phyloP scores from a whole-genome alignment of 352 stramenopile species.

The Pythium vanterpoolii region DNA sequence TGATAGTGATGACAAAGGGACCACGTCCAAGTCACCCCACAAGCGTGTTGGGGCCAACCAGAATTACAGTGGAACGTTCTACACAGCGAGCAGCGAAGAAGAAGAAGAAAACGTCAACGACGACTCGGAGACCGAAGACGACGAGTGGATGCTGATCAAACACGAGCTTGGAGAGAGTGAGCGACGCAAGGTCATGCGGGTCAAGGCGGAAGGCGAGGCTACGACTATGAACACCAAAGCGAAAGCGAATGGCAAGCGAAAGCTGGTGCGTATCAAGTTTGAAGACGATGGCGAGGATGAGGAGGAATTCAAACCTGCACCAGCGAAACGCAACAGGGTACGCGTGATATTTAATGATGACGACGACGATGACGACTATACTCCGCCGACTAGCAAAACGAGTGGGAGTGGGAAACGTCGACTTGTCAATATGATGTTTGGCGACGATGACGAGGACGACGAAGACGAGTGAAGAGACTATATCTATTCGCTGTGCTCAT shows the following conservation, averaged over 20 bases:
- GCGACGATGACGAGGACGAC: neutral
- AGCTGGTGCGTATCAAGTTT: neutral
- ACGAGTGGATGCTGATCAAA: conserved; percentile 1
- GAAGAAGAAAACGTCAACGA: neutral
- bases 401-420: too few species aligned
- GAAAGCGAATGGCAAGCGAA: conserved; percentile 13
- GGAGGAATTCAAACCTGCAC: too few species aligned
- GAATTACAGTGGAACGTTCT: neutral
- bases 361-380: neutral
- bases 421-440: too few species aligned
- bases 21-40: neutral
- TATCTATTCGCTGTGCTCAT: too few species aligned
- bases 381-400: neutral
- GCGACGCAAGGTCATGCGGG: neutral
- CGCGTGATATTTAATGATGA: too few species aligned
- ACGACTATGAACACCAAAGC: neutral
- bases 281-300: conserved; percentile 1
- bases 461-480: neutral
- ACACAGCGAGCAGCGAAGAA: conserved; percentile 10
- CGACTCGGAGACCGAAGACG: conserved; percentile 7
- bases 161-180: neutral
- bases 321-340: too few species aligned
- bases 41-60: neutral
- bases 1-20: neutral
- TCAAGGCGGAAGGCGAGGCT: neutral